Evolutionary conservation across 2,329 filamentous ascomycete species (phyloP), one percentile per base, ranked within the genome.

Genomic region (Microsporum canis): DNA sequence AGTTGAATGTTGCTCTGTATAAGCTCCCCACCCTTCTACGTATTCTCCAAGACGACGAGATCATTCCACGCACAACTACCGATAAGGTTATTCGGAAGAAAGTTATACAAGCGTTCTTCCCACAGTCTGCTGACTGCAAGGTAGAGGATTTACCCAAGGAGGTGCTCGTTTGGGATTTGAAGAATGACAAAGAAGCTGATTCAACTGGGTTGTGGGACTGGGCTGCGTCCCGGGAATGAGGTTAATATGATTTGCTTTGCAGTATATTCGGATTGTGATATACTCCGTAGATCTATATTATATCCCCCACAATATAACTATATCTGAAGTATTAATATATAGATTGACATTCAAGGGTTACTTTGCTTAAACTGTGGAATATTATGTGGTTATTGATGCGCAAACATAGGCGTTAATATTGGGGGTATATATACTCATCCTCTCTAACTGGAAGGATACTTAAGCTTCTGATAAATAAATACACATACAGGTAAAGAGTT

Each of bases 11-110:
- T 8, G 31, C 47, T 8, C 29, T 23, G 10, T 62, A 59, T 14
- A 61, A 64, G 56, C 49, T 64, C 3, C 63, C 63, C 38, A 39
- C 63, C 10, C 61, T 64, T 17, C 41, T 64, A 14, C 61, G 63
- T 27, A 33, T 64, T 36, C 60, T 64, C 12, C 10, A 47, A 34
- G 36, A 61, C 5, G 59, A 53, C 3, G 63, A 64, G n/a, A 45
- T 60, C 14, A 34, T 63, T 31, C 61, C 61, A 12, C 29, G 31
- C 10, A 63, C 59, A 6, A 36, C n/a, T 17, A 59, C 38, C 29
- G 31, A 36, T 33, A 63, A 63, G 33, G 23, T 41, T 5, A 7
- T 63, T 36, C 56, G 57, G 41, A 57, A 58, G 27, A 57, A 60
- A 45, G 55, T 47, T 53, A 39, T 58, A n/a, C 34, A 45, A 14